phyloP scores from a whole-genome alignment of 352 stramenopile genomes.

The Globisporangium viniferum region DNA sequence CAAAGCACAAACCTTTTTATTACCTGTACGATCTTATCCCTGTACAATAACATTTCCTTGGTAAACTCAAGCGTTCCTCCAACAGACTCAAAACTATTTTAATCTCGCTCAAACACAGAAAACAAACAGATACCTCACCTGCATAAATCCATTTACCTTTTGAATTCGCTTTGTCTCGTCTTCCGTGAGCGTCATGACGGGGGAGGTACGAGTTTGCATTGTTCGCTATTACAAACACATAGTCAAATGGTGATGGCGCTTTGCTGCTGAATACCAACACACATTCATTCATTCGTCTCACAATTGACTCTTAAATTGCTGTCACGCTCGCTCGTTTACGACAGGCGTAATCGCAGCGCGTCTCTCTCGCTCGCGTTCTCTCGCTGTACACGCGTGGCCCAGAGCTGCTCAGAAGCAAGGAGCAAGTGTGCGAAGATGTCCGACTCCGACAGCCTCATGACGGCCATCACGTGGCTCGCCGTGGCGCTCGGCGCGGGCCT shows the following conservation, averaged over 20 bases:
- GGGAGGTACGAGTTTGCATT: background rate
- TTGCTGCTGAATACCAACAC: background rate
- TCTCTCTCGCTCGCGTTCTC: constrained; percentile 1
- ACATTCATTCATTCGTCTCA: background rate
- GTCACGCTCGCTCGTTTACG: background rate
- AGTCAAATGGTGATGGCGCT: background rate
- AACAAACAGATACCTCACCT: background rate
- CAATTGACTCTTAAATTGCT: background rate
- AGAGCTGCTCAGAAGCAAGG: background rate
- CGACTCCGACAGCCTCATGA: constrained; percentile 22
- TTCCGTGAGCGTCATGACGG: no score
- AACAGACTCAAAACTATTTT: background rate
- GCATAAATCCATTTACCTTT: background rate
- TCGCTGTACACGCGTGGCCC: background rate
- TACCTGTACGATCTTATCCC: background rate
- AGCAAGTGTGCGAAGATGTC: background rate
- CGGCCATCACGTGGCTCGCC: constrained; percentile 36
- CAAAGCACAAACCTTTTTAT: background rate
- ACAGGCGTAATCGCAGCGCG: background rate
- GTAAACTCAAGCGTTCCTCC: background rate
- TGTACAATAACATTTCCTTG: background rate
- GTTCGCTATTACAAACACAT: background rate
- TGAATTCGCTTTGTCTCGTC: background rate
- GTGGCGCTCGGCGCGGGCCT: constrained; percentile 30
- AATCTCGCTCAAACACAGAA: background rate